Percentiles rank a stretch among this genome's conserved stretches.
These are phyloP conservation scores for Beta corolliflora DNA, from an alignment of 179 eudicot species.

Conservation along the genomic window DNA sequence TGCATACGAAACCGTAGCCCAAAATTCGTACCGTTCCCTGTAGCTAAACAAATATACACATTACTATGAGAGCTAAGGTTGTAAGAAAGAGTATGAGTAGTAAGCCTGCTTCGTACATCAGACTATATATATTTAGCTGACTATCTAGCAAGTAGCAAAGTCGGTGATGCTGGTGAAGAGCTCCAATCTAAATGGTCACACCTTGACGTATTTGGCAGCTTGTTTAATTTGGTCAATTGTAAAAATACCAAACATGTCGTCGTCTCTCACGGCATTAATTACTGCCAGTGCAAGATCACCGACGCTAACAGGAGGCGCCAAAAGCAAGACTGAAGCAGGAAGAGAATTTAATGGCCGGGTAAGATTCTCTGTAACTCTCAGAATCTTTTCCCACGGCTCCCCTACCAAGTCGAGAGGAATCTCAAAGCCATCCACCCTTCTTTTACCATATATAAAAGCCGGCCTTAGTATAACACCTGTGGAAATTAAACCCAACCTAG, in stretches of 20 bases:
- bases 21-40: background rate
- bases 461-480: slow-evolving; percentile 91
- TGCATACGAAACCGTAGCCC: no score
- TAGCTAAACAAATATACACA: background rate
- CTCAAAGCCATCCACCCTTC: slow-evolving; percentile 83
- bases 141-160: background rate
- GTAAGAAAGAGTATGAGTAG: background rate
- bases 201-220: slow-evolving; percentile 80
- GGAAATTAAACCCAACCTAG: slow-evolving; percentile 7
- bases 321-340: slow-evolving; percentile 81
- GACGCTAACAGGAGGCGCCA: slow-evolving; percentile 91
- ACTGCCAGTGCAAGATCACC: slow-evolving; percentile 82
- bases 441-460: slow-evolving; percentile 85
- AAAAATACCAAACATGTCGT: slow-evolving; percentile 83
- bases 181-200: slow-evolving; percentile 26
- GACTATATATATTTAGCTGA: background rate
- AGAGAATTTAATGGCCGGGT: slow-evolving; percentile 68
- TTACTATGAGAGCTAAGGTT: background rate
- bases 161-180: background rate
- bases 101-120: background rate
- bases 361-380: slow-evolving; percentile 60
- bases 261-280: slow-evolving; percentile 67
- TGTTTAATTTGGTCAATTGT: slow-evolving; percentile 86
- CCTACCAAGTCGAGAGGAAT: slow-evolving; percentile 85
- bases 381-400: slow-evolving; percentile 72